A percentile compares a stretch with the other conserved stretches of the same genome.
These are phyloP conservation scores for Diplocarpon mali DNA, from an alignment of 2,329 filamentous ascomycete species.

Conservation along the genomic window DNA sequence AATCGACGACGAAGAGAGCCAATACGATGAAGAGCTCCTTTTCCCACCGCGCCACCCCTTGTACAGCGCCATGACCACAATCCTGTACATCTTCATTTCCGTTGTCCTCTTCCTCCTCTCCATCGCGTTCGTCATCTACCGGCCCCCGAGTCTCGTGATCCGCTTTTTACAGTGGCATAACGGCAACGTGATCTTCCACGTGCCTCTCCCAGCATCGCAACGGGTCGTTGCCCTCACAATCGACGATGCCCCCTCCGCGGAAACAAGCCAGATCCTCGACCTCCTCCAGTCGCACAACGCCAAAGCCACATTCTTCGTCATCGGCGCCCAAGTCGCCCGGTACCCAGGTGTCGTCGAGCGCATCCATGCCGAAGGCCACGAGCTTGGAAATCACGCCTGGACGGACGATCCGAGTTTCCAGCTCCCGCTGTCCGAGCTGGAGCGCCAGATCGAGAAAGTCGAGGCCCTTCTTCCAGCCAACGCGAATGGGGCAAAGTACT, in stretches of 20 bases:
- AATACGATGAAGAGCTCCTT: constrained; percentile 2
- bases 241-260: constrained; percentile 69
- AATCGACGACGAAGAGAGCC: constrained; percentile 25
- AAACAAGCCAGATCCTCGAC: constrained; percentile 60
- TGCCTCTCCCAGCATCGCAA: constrained; percentile 40
- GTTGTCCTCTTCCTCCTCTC: constrained; percentile 22
- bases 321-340: constrained; percentile 61
- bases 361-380: constrained; percentile 51
- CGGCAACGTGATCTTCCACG: constrained; percentile 71
- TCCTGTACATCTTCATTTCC: constrained; percentile 15
- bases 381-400: constrained; percentile 84
- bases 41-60: not conserved
- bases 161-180: constrained; percentile 58
- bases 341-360: constrained; percentile 42
- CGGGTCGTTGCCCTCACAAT: constrained; percentile 74
- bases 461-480: constrained; percentile 39
- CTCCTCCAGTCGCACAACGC: constrained; percentile 56
- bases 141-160: constrained; percentile 64
- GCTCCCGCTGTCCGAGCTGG: constrained; percentile 48
- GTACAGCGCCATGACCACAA: not conserved
- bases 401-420: constrained; percentile 64
- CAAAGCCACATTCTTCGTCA: constrained; percentile 79
- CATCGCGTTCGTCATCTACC: constrained; percentile 64
- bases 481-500: constrained; percentile 50
- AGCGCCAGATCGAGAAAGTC: constrained; percentile 52